phyloP scores from a whole-genome alignment of 1,284 basidiomycete genomes.

The Cerrena zonata region DNA sequence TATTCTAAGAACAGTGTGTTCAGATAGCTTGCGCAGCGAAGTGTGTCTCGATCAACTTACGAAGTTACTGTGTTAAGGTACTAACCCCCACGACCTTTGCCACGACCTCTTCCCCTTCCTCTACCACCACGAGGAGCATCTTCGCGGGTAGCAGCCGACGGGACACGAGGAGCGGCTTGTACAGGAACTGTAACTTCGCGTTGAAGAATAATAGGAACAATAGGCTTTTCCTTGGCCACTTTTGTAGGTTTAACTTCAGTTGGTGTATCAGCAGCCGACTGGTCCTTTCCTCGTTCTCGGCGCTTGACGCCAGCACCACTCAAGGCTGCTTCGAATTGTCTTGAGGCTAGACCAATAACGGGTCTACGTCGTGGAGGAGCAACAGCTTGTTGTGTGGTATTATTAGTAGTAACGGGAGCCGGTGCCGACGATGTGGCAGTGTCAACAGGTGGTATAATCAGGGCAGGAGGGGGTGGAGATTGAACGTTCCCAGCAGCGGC shows the following conservation, averaged over 20 bases:
- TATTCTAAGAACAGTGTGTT: too few relatives aligned
- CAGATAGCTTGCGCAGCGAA: too few relatives aligned
- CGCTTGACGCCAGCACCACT: constrained; percentile 45
- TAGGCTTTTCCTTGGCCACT: constrained; percentile 14
- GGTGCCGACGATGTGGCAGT: constrained; percentile 15
- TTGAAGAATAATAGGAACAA: constrained; percentile 25
- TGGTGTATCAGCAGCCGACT: not conserved
- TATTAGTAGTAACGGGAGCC: constrained; percentile 10
- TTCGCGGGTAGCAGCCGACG: constrained; percentile 2
- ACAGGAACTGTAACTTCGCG: constrained; percentile 21
- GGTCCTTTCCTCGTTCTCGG: constrained; percentile 22
- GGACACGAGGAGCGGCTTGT: constrained; percentile 13
- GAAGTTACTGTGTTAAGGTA: too few relatives aligned
- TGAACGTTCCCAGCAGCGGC: constrained; percentile 8
- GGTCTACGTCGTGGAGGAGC: constrained; percentile 44
- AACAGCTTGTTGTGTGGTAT: constrained; percentile 8
- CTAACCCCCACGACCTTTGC: constrained; percentile 26
- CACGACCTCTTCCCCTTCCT: constrained; percentile 18
- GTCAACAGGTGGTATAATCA: too few relatives aligned
- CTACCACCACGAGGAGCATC: constrained; percentile 10
- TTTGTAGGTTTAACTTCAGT: not conserved
- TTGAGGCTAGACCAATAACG: constrained; percentile 51
- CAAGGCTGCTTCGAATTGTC: constrained; percentile 62
- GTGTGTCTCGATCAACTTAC: too few relatives aligned
- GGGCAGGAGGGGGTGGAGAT: constrained; percentile 8